Base-by-base conservation (phyloP, 768 basidiomycete genomes). In the Tricholoma hemisulphureum region DNA sequence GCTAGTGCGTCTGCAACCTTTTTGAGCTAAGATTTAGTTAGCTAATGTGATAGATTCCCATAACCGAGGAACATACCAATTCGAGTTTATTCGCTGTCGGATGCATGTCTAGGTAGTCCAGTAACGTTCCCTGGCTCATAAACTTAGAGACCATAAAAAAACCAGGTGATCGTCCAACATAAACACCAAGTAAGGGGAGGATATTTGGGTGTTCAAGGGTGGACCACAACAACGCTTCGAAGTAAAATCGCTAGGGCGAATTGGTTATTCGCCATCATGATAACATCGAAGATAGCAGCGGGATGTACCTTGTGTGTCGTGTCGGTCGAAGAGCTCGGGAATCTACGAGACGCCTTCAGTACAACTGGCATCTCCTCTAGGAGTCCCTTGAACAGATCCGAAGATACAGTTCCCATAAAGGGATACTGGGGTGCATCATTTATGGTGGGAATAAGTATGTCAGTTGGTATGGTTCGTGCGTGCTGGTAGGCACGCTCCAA, bases 61-160 rank as follows among this genome's bases (percentile, higher is more conserved):
- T 13, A 26, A 37, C n/a, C n/a, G 18, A 10, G 37, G 24, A 28
- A 37, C 54, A 20, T 20, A 62, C 64, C n/a, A 65, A 21, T n/a
- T 14, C 4, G n/a, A 60, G 49, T 23, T 23, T 41, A 26, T 61
- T 48, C 11, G 29, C 50, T 1, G 41, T 43, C 6, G 53, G 55
- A 16, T 55, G 31, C 10, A 14, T 13, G 7, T 9, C 10, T 6
- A 63, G 39, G 35, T 53, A 61, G 7, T 57, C n/a, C 3, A 43
- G 48, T 13, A 63, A 21, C 6, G 59, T 39, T 9, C 62, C 62
- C 29, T 58, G 14, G 16, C 46, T 37, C 45, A 58, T 58, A 20
- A 58, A 43, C 26, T 58, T 43, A 1, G 62, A 56, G 13, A 61
- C 52, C n/a, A 63, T 50, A 20, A 26, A 59, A 13, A 60, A 31